Conservation (phyloP, 2,329 filamentous ascomycete species). For the Fusarium piperis region DNA sequence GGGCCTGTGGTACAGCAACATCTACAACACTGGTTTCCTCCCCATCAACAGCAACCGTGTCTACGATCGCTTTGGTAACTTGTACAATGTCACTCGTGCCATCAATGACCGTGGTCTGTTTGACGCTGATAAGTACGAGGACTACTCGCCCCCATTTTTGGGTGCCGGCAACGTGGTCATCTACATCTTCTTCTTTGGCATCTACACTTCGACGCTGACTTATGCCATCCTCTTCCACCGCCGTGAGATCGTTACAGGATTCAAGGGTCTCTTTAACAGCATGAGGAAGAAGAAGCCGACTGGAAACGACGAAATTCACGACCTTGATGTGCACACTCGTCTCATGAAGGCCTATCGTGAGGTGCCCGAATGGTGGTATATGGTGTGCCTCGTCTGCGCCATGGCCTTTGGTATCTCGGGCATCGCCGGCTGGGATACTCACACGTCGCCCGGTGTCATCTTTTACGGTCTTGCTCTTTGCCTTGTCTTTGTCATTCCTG, state of each 20-base stretch:
- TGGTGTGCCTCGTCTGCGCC: slow-evolving; percentile 44
- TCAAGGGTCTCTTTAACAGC: slow-evolving; percentile 46
- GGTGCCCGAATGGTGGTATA: slow-evolving; percentile 60
- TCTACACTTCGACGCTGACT: slow-evolving; percentile 52
- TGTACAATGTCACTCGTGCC: slow-evolving; percentile 51
- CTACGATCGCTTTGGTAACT: slow-evolving; percentile 50
- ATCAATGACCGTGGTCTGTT: slow-evolving; percentile 50
- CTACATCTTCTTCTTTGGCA: slow-evolving; percentile 54
- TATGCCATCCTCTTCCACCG: slow-evolving; percentile 54
- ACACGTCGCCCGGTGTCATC: slow-evolving; percentile 54
- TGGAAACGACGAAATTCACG: slow-evolving; percentile 29
- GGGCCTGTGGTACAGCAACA: slow-evolving; percentile 47
- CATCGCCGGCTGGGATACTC: slow-evolving; percentile 52
- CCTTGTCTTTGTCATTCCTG: slow-evolving; percentile 54
- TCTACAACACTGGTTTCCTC: slow-evolving; percentile 50
- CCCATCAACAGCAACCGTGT: slow-evolving; percentile 54
- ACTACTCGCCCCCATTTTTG: slow-evolving; percentile 56
- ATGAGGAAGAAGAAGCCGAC: slow-evolving; percentile 39
- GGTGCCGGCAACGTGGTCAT: slow-evolving; percentile 47
- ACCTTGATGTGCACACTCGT: slow-evolving; percentile 54
- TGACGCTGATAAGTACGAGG: slow-evolving; percentile 49
- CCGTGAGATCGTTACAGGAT: slow-evolving; percentile 50
- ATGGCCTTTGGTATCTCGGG: slow-evolving; percentile 48
- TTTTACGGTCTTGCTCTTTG: slow-evolving; percentile 54
- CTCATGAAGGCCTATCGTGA: slow-evolving; percentile 59